Base-by-base conservation (phyloP, 305 asterid genomes). In the Rubia balearica region DNA sequence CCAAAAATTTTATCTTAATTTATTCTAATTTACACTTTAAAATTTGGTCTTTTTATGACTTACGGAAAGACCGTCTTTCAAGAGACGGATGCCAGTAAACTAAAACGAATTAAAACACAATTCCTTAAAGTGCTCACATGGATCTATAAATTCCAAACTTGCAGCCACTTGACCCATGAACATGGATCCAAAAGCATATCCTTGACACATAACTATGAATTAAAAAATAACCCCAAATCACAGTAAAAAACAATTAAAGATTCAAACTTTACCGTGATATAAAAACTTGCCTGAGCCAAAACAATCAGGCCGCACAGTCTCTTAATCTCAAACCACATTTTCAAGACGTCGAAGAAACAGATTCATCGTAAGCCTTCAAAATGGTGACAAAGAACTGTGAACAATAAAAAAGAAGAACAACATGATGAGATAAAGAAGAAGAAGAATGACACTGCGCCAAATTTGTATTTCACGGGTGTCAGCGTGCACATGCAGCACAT, bases 261-360 rank as follows among this genome's bases (percentile, higher is more conserved):
- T 53, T 74, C 46, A 69, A 76, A 76, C 77, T 70, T 57, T 41
- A 56, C 27, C 73, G 3, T 69, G 27, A 75, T 57, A 12, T 33
- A 48, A 22, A 8, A 36, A 63, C 56, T 62, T 65, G 24, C 67
- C 74, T 65, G 79, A 75, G 55, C 79, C 78, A 69, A 62, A 69
- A 69, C 62, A 59, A 33, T 65, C 72, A 45, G 57, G 72, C 48
- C 68, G 72, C 77, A 48, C 46, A 48, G 13, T 67, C 67, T 21
- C 57, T 21, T 30, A 67, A 42, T 62, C 69, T 57, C 65, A 48
- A 60, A 40, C 73, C 36, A 67, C 33, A 30, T 30, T 30, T 30
- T 30, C 33, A 30, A 30, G 3, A 30, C 33, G 33, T 1, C 33
- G 33, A n/a, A n/a, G n/a, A n/a, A n/a, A n/a, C n/a, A n/a, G n/a